phyloP scores from a whole-genome alignment of 1,284 basidiomycete genomes.

The Puccinia polysora region DNA sequence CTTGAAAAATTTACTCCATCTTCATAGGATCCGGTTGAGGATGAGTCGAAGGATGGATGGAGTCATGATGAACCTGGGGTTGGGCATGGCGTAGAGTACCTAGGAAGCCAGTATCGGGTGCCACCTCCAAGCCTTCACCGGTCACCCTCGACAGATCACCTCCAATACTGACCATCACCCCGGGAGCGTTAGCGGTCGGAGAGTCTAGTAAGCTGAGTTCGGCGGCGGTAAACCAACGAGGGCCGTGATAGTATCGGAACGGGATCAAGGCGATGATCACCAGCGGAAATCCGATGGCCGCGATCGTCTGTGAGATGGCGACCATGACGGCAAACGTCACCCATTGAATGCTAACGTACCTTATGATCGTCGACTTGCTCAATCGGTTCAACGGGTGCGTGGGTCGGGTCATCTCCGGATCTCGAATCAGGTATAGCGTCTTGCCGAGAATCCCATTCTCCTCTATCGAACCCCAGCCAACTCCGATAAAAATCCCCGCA shows the following conservation, averaged over 20 bases:
- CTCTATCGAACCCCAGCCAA: slow-evolving; percentile 61
- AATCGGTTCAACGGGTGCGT: slow-evolving; percentile 70
- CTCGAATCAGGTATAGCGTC: slow-evolving; percentile 74
- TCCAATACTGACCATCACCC: slow-evolving; percentile 38
- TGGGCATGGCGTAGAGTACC: too few relatives aligned
- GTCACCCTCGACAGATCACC: slow-evolving; percentile 18
- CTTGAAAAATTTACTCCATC: too few relatives aligned
- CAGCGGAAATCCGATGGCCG: slow-evolving; percentile 75
- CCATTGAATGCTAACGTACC: slow-evolving; percentile 76
- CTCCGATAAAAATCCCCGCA: slow-evolving; percentile 53
- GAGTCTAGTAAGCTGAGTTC: slow-evolving; percentile 82
- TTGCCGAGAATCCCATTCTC: slow-evolving; percentile 79
- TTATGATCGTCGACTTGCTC: slow-evolving; percentile 67
- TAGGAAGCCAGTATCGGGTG: slow-evolving; percentile 24
- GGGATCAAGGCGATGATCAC: slow-evolving; percentile 86
- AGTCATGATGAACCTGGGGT: too few relatives aligned
- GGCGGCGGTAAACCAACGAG: slow-evolving; percentile 69
- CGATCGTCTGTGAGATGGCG: slow-evolving; percentile 84
- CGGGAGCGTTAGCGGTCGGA: slow-evolving; percentile 63
- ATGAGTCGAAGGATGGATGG: too few relatives aligned
- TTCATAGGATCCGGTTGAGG: too few relatives aligned
- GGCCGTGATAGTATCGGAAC: slow-evolving; percentile 68
- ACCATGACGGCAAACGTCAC: slow-evolving; percentile 83
- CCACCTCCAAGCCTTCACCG: slow-evolving; percentile 25
- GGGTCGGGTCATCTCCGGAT: slow-evolving; percentile 62